Evolutionary conservation across 306 rosid genomes (phyloP).

Genomic region (Carpinus viminea): DNA sequence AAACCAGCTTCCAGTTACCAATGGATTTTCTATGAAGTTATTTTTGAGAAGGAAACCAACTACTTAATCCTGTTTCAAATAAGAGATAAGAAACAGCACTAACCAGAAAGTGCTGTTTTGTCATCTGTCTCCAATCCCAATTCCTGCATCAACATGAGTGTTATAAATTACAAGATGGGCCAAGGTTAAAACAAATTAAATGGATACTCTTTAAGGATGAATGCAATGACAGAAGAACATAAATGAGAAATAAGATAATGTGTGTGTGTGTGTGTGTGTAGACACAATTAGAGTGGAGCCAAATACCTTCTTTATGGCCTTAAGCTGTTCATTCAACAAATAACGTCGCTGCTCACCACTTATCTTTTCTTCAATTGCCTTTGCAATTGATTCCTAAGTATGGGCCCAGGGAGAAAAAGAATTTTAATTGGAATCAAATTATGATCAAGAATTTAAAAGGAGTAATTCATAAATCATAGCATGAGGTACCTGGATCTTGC

Average conservation of each 20-base stretch:
- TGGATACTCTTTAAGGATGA: neutral
- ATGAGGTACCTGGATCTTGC: constrained; percentile 83
- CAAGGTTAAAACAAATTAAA: constrained; percentile 28
- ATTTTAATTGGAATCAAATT: constrained; percentile 19
- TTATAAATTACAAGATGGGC: constrained; percentile 14
- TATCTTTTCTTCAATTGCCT: constrained; percentile 98
- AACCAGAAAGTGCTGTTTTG: constrained; percentile 97
- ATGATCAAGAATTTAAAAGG: constrained; percentile 11
- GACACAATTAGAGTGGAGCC: neutral
- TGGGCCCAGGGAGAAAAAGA: constrained; percentile 18
- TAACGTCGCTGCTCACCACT: constrained; percentile 98
- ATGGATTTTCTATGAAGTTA: neutral
- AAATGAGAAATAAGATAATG: neutral
- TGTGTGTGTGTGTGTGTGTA: neutral
- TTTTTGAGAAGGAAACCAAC: constrained; percentile 13
- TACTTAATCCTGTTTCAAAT: neutral
- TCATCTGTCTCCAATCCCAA: constrained; percentile 98
- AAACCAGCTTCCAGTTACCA: constrained; percentile 15
- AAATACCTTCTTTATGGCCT: constrained; percentile 95
- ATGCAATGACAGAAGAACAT: neutral
- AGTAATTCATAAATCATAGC: constrained; percentile 3
- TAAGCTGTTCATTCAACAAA: constrained; percentile 90
- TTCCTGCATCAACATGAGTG: constrained; percentile 56
- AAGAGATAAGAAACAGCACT: constrained; percentile 35
- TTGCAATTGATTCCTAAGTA: constrained; percentile 89